Conservation (phyloP, 2,329 filamentous ascomycete genomes). For the Chaetomium globosum region DNA sequence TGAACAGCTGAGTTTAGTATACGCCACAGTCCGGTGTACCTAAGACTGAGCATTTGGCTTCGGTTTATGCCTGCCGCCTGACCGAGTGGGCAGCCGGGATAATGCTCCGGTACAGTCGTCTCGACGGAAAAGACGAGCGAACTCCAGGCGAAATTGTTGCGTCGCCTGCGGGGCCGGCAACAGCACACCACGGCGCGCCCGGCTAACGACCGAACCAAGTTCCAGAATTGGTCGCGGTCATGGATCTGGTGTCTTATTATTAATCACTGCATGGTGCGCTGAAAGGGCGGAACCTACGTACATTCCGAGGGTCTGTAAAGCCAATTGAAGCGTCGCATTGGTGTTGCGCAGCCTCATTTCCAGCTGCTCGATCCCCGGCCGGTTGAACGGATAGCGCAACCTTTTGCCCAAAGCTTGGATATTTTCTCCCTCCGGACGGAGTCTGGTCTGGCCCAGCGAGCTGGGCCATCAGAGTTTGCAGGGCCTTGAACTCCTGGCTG, state of each 20-base stretch:
- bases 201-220: too few species aligned
- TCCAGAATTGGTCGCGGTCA: too few species aligned
- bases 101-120: background rate
- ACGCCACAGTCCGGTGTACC: slow-evolving; percentile 11
- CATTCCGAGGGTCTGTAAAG: slow-evolving; percentile 11
- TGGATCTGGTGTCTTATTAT: background rate
- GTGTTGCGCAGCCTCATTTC: slow-evolving; percentile 6
- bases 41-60: background rate
- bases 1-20: slow-evolving; percentile 9
- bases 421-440: background rate
- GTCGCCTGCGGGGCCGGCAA: background rate
- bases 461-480: background rate
- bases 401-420: slow-evolving; percentile 1
- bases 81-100: slow-evolving; percentile 1
- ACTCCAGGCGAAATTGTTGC: background rate
- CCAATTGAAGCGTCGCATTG: slow-evolving; percentile 14
- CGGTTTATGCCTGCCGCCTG: background rate
- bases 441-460: background rate
- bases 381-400: slow-evolving; percentile 17
- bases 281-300: background rate
- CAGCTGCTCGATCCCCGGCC: slow-evolving; percentile 8
- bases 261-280: background rate
- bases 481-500: background rate
- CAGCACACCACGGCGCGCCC: background rate
- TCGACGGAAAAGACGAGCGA: background rate